phyloP scores from a whole-genome alignment of 2,329 filamentous ascomycete species.

The Magnaporthales sp. region DNA sequence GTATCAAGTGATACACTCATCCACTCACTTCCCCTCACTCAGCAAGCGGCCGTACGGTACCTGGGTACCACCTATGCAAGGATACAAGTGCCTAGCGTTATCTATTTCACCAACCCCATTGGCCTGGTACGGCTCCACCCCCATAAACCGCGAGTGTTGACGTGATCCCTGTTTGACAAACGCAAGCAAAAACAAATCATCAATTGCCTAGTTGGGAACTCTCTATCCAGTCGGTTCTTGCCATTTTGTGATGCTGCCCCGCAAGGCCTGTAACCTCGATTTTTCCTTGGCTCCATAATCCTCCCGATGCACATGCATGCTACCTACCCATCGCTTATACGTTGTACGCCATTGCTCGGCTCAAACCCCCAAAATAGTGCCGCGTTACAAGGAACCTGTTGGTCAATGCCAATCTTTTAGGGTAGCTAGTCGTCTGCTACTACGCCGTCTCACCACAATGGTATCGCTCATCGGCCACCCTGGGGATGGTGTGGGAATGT shows the following conservation, averaged over 20 bases:
- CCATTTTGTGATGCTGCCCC: not conserved
- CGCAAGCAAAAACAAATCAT: not conserved
- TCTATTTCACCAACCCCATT: not conserved
- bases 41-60: not conserved
- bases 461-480: not conserved
- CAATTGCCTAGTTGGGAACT: not conserved
- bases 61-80: not conserved
- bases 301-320: not conserved
- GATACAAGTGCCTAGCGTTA: not conserved
- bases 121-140: not conserved
- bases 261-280: not conserved
- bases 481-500: not conserved
- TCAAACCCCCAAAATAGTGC: not conserved
- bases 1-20: not conserved
- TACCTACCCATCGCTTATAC: not conserved
- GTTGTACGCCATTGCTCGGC: not conserved
- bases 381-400: not conserved
- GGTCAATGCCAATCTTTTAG: not conserved
- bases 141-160: not conserved
- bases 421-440: not conserved
- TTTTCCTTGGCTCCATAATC: not conserved
- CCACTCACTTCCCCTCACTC: not conserved
- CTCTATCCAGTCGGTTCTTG: not conserved
- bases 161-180: not conserved
- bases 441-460: not conserved